Evolutionary conservation across 192 early-diverging fungal genomes (phyloP).

Genomic region (Mortierella antarctica): DNA sequence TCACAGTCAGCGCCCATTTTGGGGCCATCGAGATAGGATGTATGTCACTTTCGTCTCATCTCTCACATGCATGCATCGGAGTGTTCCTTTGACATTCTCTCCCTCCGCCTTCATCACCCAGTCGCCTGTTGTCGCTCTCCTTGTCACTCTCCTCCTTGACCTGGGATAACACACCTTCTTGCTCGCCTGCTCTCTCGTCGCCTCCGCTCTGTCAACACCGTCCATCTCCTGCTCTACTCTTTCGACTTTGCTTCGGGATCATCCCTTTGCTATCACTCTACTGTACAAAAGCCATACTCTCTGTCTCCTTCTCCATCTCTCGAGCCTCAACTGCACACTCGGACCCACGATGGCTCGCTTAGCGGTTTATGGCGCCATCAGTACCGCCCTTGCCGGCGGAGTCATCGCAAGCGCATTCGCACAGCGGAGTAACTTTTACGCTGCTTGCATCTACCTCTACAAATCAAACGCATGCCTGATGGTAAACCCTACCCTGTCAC

Average conservation of each 20-base stretch:
- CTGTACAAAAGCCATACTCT: background rate
- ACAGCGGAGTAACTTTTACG: conserved; percentile 86
- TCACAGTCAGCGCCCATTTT: no score
- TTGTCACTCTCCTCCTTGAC: no score
- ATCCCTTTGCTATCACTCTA: background rate
- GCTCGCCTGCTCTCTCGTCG: background rate
- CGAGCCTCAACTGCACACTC: background rate
- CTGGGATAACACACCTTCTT: background rate
- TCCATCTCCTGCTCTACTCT: background rate
- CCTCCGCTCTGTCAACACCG: background rate
- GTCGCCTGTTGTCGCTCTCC: no score
- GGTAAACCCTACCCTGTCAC: conserved; percentile 57
- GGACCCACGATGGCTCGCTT: conserved; percentile 62
- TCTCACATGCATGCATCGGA: no score
- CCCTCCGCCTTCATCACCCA: no score
- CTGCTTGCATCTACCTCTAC: conserved; percentile 89
- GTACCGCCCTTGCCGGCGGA: conserved; percentile 69
- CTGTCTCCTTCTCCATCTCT: background rate
- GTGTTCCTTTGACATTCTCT: no score
- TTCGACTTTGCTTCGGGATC: no score
- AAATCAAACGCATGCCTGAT: conserved; percentile 90
- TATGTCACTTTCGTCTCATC: no score
- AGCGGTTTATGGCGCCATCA: conserved; percentile 77
- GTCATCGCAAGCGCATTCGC: conserved; percentile 73
- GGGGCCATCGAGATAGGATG: no score